Evolutionary conservation across 208 protist genomes (phyloP).

Genomic region (Novymonas esmeraldas): DNA sequence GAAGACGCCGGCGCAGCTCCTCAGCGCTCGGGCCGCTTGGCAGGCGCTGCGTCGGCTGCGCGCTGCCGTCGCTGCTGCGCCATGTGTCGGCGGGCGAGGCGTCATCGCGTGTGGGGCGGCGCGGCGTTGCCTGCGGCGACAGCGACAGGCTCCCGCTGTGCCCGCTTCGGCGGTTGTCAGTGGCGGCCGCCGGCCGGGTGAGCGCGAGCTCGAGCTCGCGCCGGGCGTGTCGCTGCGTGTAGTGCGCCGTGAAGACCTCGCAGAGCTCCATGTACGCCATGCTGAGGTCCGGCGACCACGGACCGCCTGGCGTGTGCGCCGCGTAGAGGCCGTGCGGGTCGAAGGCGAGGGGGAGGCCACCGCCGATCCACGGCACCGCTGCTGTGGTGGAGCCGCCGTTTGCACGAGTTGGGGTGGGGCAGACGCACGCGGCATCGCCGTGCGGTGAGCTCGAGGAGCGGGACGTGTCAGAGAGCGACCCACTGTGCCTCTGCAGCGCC

Average conservation of each 20-base stretch:
- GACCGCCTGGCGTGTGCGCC: conserved; percentile 38
- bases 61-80: conserved; percentile 4
- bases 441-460: neutral
- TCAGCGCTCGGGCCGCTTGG: conserved; percentile 6
- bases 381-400: neutral
- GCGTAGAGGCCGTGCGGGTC: conserved; percentile 32
- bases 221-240: conserved; percentile 40
- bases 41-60: neutral
- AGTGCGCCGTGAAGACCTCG: conserved; percentile 34
- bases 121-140: conserved; percentile 23
- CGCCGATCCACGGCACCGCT: conserved; percentile 18
- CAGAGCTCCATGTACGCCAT: conserved; percentile 51
- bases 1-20: conserved; percentile 37
- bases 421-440: neutral
- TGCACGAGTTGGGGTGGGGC: neutral
- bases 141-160: neutral
- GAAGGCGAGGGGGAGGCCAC: conserved; percentile 25
- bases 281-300: conserved; percentile 51
- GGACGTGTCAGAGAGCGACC: neutral
- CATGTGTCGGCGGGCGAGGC: neutral
- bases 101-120: conserved; percentile 1
- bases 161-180: neutral
- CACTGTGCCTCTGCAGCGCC: no score
- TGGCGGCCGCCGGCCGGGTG: neutral
- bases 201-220: conserved; percentile 43